These are phyloP conservation scores for Acacia pycnantha DNA, from an alignment of 331 rosid genomes.

Conservation along the genomic window DNA sequence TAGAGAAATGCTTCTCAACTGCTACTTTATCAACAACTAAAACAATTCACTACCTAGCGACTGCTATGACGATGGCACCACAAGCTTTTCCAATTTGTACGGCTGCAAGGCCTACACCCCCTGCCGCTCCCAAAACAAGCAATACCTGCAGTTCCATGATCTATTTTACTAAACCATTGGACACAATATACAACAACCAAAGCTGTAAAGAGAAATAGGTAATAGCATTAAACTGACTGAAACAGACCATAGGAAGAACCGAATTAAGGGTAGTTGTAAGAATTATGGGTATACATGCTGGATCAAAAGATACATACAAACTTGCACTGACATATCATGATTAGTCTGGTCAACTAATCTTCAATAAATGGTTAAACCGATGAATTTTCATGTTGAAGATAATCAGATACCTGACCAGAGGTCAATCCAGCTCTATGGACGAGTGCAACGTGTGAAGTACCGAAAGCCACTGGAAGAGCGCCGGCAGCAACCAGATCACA, in stretches of 20 bases:
- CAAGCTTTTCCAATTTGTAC: conserved; percentile 86
- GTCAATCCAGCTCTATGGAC: conserved; percentile 74
- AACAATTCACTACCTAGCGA: conserved; percentile 63
- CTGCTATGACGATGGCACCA: conserved; percentile 89
- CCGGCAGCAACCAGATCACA: conserved; percentile 88
- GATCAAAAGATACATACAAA: neutral
- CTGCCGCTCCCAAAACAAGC: conserved; percentile 94
- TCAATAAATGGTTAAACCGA: neutral
- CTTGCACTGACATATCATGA: neutral
- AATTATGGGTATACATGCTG: neutral
- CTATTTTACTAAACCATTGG: conserved; percentile 11
- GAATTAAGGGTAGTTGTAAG: neutral
- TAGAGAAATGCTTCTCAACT: conserved; percentile 1
- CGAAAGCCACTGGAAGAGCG: conserved; percentile 88
- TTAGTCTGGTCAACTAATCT: neutral
- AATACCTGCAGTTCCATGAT: conserved; percentile 54
- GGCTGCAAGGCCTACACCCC: conserved; percentile 95
- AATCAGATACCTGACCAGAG: conserved; percentile 63
- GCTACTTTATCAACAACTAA: neutral
- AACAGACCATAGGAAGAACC: neutral
- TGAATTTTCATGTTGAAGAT: neutral
- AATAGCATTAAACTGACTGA: neutral
- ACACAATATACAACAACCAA: neutral
- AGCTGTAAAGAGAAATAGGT: neutral
- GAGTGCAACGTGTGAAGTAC: conserved; percentile 91